Evolutionary conservation across 2,329 filamentous ascomycete genomes (phyloP).

Genomic region (Cladorrhinum sp.): DNA sequence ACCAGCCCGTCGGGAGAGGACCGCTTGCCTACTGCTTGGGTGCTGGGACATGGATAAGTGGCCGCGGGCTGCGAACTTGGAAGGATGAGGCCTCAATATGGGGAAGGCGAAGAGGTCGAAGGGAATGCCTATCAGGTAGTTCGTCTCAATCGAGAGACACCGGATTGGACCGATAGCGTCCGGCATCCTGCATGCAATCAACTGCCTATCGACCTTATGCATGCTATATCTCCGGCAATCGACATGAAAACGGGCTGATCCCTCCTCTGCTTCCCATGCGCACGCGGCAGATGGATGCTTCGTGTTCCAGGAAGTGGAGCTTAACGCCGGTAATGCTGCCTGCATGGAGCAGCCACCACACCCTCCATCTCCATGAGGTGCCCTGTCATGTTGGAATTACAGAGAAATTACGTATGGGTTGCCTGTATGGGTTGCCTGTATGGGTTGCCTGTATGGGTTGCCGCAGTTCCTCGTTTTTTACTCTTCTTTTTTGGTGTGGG

Average conservation of each 20-base stretch:
- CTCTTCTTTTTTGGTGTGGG: constrained; percentile 27
- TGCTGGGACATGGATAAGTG: background rate
- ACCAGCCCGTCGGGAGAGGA: background rate
- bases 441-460: background rate
- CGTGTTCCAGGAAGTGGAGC: constrained; percentile 11
- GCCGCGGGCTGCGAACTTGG: background rate
- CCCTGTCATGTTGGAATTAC: background rate
- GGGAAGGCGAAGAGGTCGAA: too few relatives aligned
- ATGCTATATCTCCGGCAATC: constrained; percentile 13
- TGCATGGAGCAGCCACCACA: constrained; percentile 12
- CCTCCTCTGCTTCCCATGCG: constrained; percentile 7
- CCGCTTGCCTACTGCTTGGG: background rate
- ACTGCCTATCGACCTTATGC: too few relatives aligned
- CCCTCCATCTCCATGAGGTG: background rate
- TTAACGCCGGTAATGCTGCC: constrained; percentile 12
- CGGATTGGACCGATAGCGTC: background rate
- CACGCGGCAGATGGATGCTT: constrained; percentile 10
- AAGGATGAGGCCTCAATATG: too few relatives aligned
- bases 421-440: background rate
- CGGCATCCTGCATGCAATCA: constrained; percentile 1
- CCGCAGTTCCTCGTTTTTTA: background rate
- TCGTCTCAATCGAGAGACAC: background rate
- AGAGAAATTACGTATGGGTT: background rate
- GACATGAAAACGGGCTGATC: constrained; percentile 18
- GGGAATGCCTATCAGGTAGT: too few relatives aligned